Evolutionary conservation across 352 stramenopile species (phyloP).

Genomic region (Paralagenidium karlingii): DNA sequence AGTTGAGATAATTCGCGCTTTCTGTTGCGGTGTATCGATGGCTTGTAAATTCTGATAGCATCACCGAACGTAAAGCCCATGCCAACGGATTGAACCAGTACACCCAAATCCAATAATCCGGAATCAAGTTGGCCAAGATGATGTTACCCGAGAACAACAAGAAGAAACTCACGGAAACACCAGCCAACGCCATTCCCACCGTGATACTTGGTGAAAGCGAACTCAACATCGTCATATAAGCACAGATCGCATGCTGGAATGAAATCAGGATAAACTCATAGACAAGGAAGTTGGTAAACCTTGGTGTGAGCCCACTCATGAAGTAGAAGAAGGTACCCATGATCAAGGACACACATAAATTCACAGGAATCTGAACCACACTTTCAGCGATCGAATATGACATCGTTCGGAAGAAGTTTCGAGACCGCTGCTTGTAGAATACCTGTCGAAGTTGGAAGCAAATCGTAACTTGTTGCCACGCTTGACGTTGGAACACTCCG

Average conservation of each 20-base stretch:
- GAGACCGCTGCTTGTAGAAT: slow-evolving; percentile 83
- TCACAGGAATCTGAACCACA: slow-evolving; percentile 41
- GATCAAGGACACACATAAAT: slow-evolving; percentile 44
- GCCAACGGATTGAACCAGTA: slow-evolving; percentile 59
- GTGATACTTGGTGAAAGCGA: slow-evolving; percentile 39
- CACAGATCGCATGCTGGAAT: slow-evolving; percentile 62
- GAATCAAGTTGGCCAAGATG: slow-evolving; percentile 47
- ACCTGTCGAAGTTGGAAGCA: slow-evolving; percentile 63
- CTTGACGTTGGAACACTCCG: slow-evolving; percentile 52
- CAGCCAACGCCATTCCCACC: slow-evolving; percentile 25
- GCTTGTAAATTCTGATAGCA: slow-evolving; percentile 47
- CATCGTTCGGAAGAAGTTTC: slow-evolving; percentile 82
- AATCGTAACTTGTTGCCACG: slow-evolving; percentile 52
- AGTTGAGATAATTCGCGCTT: slow-evolving; percentile 11
- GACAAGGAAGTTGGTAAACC: slow-evolving; percentile 58
- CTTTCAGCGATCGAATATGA: slow-evolving; percentile 65
- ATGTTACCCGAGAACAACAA: slow-evolving; percentile 64
- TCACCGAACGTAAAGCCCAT: slow-evolving; percentile 36
- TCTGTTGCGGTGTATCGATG: slow-evolving; percentile 16
- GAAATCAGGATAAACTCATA: slow-evolving; percentile 60
- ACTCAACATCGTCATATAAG: slow-evolving; percentile 50
- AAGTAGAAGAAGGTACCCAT: slow-evolving; percentile 81
- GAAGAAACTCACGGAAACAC: slow-evolving; percentile 45
- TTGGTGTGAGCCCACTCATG: slow-evolving; percentile 65
- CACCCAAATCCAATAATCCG: slow-evolving; percentile 67